Evolutionary conservation across 768 basidiomycete genomes (phyloP).

Genomic region (Termitomyces titanicus): DNA sequence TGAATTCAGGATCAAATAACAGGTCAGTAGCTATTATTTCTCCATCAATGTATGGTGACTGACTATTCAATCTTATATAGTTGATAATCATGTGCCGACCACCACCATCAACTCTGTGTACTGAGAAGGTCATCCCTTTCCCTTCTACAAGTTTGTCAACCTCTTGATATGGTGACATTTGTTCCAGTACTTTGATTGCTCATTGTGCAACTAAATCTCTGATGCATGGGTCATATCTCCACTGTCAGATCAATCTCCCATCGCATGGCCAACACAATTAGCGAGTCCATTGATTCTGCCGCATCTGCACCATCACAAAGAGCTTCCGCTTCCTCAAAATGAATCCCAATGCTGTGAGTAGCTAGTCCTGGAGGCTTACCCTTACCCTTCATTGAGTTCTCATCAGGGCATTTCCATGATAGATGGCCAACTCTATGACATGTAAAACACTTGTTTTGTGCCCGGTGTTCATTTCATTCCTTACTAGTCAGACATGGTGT

Average conservation of each 20-base stretch:
- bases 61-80: neutral
- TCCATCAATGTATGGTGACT: neutral
- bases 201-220: neutral
- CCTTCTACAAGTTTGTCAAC: rapidly evolving
- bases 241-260: neutral
- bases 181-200: neutral
- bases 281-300: neutral
- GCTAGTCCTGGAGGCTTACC: constrained; percentile 14
- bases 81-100: neutral
- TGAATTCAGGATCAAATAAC: neutral
- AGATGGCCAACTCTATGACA: neutral
- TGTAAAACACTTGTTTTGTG: neutral
- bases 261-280: neutral
- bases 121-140: neutral
- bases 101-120: neutral
- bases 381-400: neutral
- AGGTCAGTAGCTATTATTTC: neutral
- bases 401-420: neutral
- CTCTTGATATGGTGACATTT: neutral
- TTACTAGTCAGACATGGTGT: too few relatives aligned
- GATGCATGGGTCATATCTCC: neutral
- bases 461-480: neutral
- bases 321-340: neutral
- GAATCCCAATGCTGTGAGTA: neutral
- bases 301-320: neutral